phyloP scores from a whole-genome alignment of 345 rosid species.

The Clausena lansium region DNA sequence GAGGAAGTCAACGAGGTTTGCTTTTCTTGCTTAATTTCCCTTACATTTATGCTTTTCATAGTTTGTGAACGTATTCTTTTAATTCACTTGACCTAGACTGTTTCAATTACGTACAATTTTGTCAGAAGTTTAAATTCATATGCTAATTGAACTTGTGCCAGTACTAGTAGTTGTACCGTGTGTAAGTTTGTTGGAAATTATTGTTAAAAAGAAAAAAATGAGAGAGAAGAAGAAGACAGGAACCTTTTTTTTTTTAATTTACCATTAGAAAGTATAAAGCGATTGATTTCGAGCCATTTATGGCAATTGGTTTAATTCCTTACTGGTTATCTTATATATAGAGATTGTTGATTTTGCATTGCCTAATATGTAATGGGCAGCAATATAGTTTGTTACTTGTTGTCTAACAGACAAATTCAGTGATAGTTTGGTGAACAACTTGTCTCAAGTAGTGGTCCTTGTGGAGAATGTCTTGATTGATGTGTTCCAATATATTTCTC shows the following conservation, averaged over 20 bases:
- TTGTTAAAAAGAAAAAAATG: not conserved
- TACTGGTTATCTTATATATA: not conserved
- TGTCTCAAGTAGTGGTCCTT: not conserved
- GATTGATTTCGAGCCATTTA: not conserved
- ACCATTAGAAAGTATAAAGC: not conserved
- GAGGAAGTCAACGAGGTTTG: slow-evolving; percentile 93
- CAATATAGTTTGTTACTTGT: not conserved
- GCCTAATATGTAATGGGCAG: not conserved
- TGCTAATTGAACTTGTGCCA: not conserved
- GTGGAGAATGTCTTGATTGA: not conserved
- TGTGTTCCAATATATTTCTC: not conserved
- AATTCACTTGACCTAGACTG: not conserved
- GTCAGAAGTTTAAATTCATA: not conserved
- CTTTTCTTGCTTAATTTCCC: not conserved
- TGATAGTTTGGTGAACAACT: not conserved
- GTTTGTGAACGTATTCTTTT: not conserved
- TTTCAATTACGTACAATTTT: not conserved
- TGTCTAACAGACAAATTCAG: not conserved
- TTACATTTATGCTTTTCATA: not conserved
- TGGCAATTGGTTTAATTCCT: not conserved
- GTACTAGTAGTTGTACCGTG: not conserved
- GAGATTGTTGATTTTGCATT: not conserved
- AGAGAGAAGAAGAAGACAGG: not conserved
- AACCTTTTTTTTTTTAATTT: no score
- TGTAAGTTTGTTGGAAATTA: not conserved